A percentile compares a stretch with the other conserved stretches of the same genome.
phyloP scores from a whole-genome alignment of 805 yeast species.

The Saccharomyces cerevisiae region DNA sequence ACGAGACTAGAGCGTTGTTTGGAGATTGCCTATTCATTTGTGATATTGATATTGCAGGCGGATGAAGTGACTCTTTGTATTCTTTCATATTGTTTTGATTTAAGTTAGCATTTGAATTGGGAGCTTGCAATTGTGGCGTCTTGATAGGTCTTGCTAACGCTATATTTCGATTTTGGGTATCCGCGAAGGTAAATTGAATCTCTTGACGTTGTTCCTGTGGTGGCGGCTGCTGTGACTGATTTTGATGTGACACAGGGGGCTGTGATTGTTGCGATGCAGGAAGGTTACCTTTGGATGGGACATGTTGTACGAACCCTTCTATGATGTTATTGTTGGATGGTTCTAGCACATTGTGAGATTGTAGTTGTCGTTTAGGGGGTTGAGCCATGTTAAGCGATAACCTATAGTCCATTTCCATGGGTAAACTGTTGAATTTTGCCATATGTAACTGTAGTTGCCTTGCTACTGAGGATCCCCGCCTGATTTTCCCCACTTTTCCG shows the following conservation, averaged over 20 bases:
- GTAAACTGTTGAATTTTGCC: slow-evolving; percentile 37
- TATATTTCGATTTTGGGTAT: neutral
- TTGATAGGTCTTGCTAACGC: slow-evolving; percentile 3
- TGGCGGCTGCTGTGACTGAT: slow-evolving; percentile 1
- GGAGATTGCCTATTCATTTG: slow-evolving; percentile 6
- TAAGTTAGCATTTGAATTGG: neutral
- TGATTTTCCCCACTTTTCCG: slow-evolving; percentile 64
- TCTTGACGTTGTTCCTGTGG: slow-evolving; percentile 9
- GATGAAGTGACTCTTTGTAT: neutral
- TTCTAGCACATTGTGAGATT: neutral
- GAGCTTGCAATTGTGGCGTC: neutral
- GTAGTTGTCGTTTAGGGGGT: neutral
- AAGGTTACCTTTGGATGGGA: neutral
- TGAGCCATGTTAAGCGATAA: neutral
- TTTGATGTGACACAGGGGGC: slow-evolving; percentile 4
- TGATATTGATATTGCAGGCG: slow-evolving; percentile 9
- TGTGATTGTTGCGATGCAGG: slow-evolving; percentile 3
- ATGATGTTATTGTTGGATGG: neutral
- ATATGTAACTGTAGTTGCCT: slow-evolving; percentile 72
- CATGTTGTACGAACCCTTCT: neutral
- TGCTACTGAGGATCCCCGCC: slow-evolving; percentile 75
- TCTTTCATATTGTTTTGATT: neutral
- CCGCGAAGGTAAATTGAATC: neutral
- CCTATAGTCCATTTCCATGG: slow-evolving; percentile 28
- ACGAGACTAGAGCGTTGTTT: slow-evolving; percentile 14